Base-by-base conservation (phyloP, 345 rosid species). In the Trapa incisa region DNA sequence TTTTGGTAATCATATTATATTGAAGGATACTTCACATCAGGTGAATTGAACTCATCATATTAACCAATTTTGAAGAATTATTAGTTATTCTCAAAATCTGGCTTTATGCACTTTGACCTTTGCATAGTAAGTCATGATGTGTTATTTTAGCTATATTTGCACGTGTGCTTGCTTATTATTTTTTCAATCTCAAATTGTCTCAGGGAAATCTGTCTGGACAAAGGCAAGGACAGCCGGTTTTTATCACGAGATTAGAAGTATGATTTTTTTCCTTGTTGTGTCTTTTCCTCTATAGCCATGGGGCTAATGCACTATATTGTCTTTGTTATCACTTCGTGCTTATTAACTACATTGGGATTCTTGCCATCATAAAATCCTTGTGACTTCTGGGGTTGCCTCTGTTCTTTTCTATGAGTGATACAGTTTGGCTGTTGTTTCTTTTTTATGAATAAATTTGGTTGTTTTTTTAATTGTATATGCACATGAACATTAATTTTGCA, bases 141-240 rank as follows among this genome's bases (percentile, higher is more conserved):
- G 63, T 11, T 9, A 32, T 32, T 35, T 45, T 45, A 45, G 13
- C 8, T 45, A 45, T 45, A 4, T 37, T 11, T 37, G 15, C 38
- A 37, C 5, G 9, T 15, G 38, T 43, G 37, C 47, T 65, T 22
- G 29, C 29, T 22, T 33, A 65, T 53, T 65, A 42, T 22, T 17
- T 14, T 15, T 41, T 4, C 6, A 41, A 22, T 61, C 67, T 41
- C 6, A 65, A 41, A 42, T 61, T 70, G 62, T 48, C 58, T 77
- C 83, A 94, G 99, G 99, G 97, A 73, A 87, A 79, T 81, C 81
- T 94, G 78, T 91, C 90, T 64, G 96, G 96, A 63, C 96, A 89
- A 77, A 84, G 96, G 71, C 97, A 94, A 79, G 91, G 97, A 68
- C 99, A 94, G 75, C 99, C 96, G 56, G 96, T 94, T 70, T 91